Percentiles rank a stretch among this genome's conserved stretches.
Conservation (phyloP, 1,139 yeast genomes). For the Yamadazyma atlantica region DNA sequence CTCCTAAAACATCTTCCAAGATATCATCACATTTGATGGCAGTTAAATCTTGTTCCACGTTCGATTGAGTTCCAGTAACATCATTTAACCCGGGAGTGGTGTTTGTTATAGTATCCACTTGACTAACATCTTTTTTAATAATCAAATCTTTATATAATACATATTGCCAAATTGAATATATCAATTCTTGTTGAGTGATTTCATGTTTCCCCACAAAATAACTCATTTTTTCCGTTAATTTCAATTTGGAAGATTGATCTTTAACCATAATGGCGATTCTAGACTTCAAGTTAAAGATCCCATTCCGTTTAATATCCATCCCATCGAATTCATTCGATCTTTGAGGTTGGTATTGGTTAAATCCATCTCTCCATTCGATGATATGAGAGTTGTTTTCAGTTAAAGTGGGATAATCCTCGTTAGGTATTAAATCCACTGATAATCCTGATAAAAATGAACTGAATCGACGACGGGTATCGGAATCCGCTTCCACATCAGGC, state of each 20-base stretch:
- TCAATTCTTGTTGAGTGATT: conserved; percentile 83
- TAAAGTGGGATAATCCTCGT: conserved; percentile 40
- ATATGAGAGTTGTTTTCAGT: conserved; percentile 33
- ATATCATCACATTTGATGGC: conserved; percentile 68
- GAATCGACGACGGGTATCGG: conserved; percentile 39
- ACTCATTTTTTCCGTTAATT: conserved; percentile 61
- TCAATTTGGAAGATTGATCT: conserved; percentile 62
- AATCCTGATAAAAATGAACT: conserved; percentile 82
- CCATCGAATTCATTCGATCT: conserved; percentile 70
- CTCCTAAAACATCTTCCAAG: conserved; percentile 56
- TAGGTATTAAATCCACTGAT: conserved; percentile 68
- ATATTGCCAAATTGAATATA: conserved; percentile 86
- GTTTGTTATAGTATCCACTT: conserved; percentile 39
- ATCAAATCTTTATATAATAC: conserved; percentile 70
- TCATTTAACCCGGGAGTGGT: conserved; percentile 19
- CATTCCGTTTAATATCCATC: conserved; percentile 79
- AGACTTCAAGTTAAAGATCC: conserved; percentile 63
- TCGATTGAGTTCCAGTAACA: conserved; percentile 10
- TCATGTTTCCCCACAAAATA: conserved; percentile 72
- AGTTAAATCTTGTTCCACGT: conserved; percentile 35
- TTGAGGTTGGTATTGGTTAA: conserved; percentile 13
- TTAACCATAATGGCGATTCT: conserved; percentile 80
- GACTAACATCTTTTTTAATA: conserved; percentile 39
- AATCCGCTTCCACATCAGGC: conserved; percentile 19
- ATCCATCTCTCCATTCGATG: conserved; percentile 45